A percentile compares a stretch with the other conserved stretches of the same genome.
Evolutionary conservation across 345 rosid genomes (phyloP).

Genomic region (Excoecaria cochinchinensis): DNA sequence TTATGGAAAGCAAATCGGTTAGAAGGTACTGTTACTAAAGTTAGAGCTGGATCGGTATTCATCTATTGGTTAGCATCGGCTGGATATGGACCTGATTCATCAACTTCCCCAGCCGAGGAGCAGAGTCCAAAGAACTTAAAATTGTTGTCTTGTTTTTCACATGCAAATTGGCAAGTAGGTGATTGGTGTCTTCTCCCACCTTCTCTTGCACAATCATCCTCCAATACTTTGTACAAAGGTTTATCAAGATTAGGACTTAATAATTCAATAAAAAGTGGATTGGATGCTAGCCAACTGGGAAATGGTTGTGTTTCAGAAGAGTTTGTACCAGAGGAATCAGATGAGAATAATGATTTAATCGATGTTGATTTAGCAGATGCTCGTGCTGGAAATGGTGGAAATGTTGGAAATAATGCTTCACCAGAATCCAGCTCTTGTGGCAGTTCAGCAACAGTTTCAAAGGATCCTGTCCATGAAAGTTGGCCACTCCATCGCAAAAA

Average conservation of each 20-base stretch:
- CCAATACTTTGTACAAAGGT: conserved; percentile 45
- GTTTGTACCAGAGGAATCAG: conserved; percentile 44
- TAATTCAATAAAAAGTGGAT: conserved; percentile 40
- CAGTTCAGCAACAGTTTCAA: conserved; percentile 50
- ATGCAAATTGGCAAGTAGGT: conserved; percentile 95
- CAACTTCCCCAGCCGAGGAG: conserved; percentile 86
- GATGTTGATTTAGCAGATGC: conserved; percentile 37
- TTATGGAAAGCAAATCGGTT: conserved; percentile 82
- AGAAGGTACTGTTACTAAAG: conserved; percentile 94
- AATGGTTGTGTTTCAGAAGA: conserved; percentile 46
- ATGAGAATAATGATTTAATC: conserved; percentile 38
- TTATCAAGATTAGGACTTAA: conserved; percentile 50
- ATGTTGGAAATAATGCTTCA: conserved; percentile 29
- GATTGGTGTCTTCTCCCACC: conserved; percentile 81
- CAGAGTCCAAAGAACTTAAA: conserved; percentile 86
- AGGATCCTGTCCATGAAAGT: conserved; percentile 70
- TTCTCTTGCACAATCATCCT: conserved; percentile 41
- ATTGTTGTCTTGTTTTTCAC: conserved; percentile 78
- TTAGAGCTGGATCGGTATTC: conserved; percentile 78
- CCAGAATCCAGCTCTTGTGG: conserved; percentile 49
- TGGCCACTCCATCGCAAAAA: conserved; percentile 91
- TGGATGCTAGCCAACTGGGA: conserved; percentile 36
- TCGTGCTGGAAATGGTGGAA: conserved; percentile 36
- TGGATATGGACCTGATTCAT: conserved; percentile 84
- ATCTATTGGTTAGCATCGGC: conserved; percentile 97